Evolutionary conservation across 2,329 filamentous ascomycete species (phyloP).

Genomic region (Xylaria sp.): DNA sequence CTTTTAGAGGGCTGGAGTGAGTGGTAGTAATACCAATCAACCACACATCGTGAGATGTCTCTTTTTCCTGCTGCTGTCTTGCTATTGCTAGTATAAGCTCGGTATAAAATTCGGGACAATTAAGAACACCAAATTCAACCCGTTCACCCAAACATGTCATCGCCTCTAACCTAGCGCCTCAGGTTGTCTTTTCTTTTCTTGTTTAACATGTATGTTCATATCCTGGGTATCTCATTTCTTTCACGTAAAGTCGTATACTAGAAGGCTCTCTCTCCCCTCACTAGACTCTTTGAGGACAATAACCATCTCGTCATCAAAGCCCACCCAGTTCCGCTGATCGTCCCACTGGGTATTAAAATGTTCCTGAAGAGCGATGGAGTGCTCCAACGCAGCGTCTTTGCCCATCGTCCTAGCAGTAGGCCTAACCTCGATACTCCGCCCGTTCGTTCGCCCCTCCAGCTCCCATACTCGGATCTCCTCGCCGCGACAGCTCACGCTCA

Average conservation of each 20-base stretch:
- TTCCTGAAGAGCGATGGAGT: neutral
- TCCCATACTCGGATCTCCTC: conserved; percentile 89
- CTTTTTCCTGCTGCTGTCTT: too few species aligned
- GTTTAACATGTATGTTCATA: conserved; percentile 11
- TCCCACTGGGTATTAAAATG: conserved; percentile 52
- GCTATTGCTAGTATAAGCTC: too few species aligned
- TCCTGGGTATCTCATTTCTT: conserved; percentile 25
- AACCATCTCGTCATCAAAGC: conserved; percentile 93
- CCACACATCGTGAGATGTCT: too few species aligned
- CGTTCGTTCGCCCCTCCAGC: conserved; percentile 74
- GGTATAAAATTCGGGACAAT: too few species aligned
- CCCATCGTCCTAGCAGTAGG: conserved; percentile 50
- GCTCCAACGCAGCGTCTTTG: conserved; percentile 35
- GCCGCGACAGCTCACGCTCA: conserved; percentile 86
- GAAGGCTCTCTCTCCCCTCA: conserved; percentile 75
- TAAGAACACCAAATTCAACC: too few species aligned
- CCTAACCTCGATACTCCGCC: conserved; percentile 63
- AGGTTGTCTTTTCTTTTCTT: neutral
- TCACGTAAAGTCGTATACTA: conserved; percentile 86
- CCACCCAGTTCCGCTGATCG: conserved; percentile 73
- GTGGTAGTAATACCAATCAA: too few species aligned
- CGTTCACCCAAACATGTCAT: neutral
- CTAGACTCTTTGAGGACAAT: conserved; percentile 80
- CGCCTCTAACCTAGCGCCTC: neutral
- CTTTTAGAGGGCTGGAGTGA: too few species aligned